Base-by-base conservation (phyloP, 805 yeast genomes). In the Torulaspora maleeae region DNA sequence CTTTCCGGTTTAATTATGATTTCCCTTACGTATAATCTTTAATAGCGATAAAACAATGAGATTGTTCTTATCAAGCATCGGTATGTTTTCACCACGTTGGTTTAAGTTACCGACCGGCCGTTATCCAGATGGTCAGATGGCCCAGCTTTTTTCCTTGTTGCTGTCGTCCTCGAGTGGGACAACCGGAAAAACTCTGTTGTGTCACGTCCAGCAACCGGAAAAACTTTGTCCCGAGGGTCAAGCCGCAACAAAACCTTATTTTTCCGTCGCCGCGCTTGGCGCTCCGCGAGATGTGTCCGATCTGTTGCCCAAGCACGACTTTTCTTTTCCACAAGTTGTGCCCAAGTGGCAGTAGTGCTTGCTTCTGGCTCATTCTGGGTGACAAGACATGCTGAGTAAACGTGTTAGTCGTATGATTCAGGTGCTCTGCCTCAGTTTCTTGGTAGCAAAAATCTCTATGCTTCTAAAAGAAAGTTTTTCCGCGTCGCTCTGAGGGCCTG, bases 381-480 rank as follows among this genome's bases (percentile, higher is more conserved):
- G 25, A 22, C 25, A 20, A 6, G 4, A 20, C 22, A 4, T 20
- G 22, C 22, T 27, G 29, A 27, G 29, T 27, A 12, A 27, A 12
- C 29, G 4, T 27, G 29, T 27, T n/a, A n/a, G 11, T 27, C 29
- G 30, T 12, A 12, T 27, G 30, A 12, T 27, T 11, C 15, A 2
- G 6, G 13, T 27, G 30, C 15, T 12, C 11, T 13, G 4, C 9
- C 15, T 27, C n/a, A 12, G 13, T 3, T 27, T n/a, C 15, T 11
- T 27, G 15, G 30, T 3, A 27, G 22, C 20, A 19, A 11, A 16
- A 25, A 16, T 22, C 12, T 11, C 10, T n/a, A 16, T 20, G 30
- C 24, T n/a, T 13, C 33, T 9, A 40, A 40, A 40, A 40, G 38
- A 39, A 41, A 41, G 44, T 27, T 41, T 34, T 41, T 41, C 38